A percentile compares a stretch with the other conserved stretches of the same genome.
Conservation (phyloP, 2,329 filamentous ascomycete species). For the Ophiosphaerella herpotricha region DNA sequence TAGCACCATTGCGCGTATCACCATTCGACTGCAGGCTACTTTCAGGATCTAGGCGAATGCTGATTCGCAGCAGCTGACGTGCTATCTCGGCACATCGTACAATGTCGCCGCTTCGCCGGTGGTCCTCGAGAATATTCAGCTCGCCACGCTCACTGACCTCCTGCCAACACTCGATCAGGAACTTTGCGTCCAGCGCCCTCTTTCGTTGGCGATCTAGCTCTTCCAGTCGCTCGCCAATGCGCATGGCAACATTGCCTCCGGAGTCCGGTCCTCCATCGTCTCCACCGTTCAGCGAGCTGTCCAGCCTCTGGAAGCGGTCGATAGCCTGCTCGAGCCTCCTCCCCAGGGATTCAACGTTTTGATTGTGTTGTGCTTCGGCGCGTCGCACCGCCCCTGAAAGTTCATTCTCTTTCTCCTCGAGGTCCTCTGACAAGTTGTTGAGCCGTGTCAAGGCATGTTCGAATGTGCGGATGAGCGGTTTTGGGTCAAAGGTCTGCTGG, state of each 20-base stretch:
- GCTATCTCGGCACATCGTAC: slow-evolving; percentile 93
- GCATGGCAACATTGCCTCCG: slow-evolving; percentile 87
- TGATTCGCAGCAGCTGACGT: slow-evolving; percentile 90
- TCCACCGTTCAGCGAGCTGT: slow-evolving; percentile 75
- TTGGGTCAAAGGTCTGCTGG: slow-evolving; percentile 76
- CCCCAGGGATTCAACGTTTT: slow-evolving; percentile 85
- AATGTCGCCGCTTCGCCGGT: slow-evolving; percentile 86
- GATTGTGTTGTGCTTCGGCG: slow-evolving; percentile 88
- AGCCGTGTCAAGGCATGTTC: slow-evolving; percentile 75
- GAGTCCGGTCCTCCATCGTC: slow-evolving; percentile 59
- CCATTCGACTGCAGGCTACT: slow-evolving; percentile 56
- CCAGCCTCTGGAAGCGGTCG: slow-evolving; percentile 86
- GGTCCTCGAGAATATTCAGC: slow-evolving; percentile 83
- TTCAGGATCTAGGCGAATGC: slow-evolving; percentile 80
- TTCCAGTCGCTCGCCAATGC: slow-evolving; percentile 91
- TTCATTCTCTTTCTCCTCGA: slow-evolving; percentile 89
- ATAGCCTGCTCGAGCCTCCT: slow-evolving; percentile 91
- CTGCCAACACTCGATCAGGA: slow-evolving; percentile 94
- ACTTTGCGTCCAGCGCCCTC: slow-evolving; percentile 88
- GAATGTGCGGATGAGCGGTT: slow-evolving; percentile 94
- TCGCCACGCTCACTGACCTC: slow-evolving; percentile 91
- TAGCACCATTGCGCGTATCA: slow-evolving; percentile 56
- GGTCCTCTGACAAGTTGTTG: slow-evolving; percentile 74
- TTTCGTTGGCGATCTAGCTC: slow-evolving; percentile 91
- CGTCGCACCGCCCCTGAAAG: slow-evolving; percentile 85